Evolutionary conservation across 495 filamentous ascomycete genomes (phyloP), one percentile per base, ranked within the genome.

Genomic region (Diplogelasinospora grovesii): DNA sequence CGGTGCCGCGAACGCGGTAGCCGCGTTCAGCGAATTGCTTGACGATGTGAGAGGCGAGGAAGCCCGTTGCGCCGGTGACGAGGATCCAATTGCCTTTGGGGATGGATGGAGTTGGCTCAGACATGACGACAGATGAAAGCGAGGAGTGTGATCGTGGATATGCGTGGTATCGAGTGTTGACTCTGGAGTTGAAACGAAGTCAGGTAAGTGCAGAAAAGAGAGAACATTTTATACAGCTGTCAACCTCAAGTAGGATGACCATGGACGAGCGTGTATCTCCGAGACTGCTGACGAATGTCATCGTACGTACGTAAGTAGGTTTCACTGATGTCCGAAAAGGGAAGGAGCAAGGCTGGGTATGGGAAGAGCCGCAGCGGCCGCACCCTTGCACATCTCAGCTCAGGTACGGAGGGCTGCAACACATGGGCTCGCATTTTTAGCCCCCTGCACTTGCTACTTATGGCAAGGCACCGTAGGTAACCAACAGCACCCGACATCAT

Each of bases 31-130:
- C 64, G 9, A 78, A 48, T 15, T 68, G 43, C 41, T 75, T 55
- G 24, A 64, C 61, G 15, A 77, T 48, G 26, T 79, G 68, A 21
- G 64, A 69, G 9, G 49, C 74, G 28, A 81, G 64, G 47, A 60
- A 75, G 36, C 75, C 74, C 39, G 66, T 75, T 8, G 57, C 67
- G 10, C 73, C 74, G 1, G 73, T 81, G 32, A 82, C 65, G 16
- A 78, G 59, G 35, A 67, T 48, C 10, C 48, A 23, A n/a, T 42
- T 50, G 26, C 51, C 51, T 5, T 36, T 22, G 32, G 41, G 41
- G 32, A 44, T 42, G 25, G 18, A 39, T 18, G 45, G 21, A 13
- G 32, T 24, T 13, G 13, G 45, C 6, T 21, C 14, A 20, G 41
- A n/a, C 32, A 36, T 36, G n/a, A 11, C 21, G 22, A 6, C 21